Conservation (phyloP, 768 basidiomycete genomes). For the Russula ochroleuca region DNA sequence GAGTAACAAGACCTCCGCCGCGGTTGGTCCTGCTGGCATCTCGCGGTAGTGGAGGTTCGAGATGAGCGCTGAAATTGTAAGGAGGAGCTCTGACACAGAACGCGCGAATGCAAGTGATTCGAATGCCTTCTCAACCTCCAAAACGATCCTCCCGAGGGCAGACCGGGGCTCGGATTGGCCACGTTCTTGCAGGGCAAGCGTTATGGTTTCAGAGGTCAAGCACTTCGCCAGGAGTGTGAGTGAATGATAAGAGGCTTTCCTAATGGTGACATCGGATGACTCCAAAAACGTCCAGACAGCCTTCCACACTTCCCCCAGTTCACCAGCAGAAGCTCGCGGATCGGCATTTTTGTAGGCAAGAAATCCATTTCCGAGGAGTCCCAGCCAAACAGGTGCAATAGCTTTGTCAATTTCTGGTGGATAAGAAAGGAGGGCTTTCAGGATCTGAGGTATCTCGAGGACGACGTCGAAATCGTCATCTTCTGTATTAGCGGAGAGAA, state of each 20-base stretch:
- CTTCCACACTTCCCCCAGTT: conserved; percentile 68
- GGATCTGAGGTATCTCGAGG: conserved; percentile 54
- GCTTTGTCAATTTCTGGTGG: conserved; percentile 63
- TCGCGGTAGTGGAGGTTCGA: conserved; percentile 52
- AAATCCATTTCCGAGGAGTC: conserved; percentile 69
- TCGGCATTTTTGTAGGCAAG: conserved; percentile 55
- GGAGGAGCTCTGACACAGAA: conserved; percentile 76
- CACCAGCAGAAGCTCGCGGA: conserved; percentile 46
- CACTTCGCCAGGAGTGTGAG: conserved; percentile 64
- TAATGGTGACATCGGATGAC: conserved; percentile 53
- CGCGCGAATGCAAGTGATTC: conserved; percentile 69
- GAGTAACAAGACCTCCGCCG: conserved; percentile 65
- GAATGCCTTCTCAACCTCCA: conserved; percentile 61
- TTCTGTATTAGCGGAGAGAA: conserved; percentile 55
- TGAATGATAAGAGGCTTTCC: conserved; percentile 60
- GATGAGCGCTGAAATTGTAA: conserved; percentile 66
- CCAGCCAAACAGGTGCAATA: conserved; percentile 74
- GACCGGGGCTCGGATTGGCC: conserved; percentile 44
- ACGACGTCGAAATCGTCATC: conserved; percentile 48
- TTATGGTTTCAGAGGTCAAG: conserved; percentile 61
- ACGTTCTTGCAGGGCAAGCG: conserved; percentile 46
- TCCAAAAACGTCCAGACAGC: conserved; percentile 75
- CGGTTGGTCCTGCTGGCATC: conserved; percentile 44
- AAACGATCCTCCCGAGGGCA: conserved; percentile 57
- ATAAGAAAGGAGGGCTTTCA: conserved; percentile 64